Conservation (phyloP, 78 protist species). For the Dictyostelium purpureum region DNA sequence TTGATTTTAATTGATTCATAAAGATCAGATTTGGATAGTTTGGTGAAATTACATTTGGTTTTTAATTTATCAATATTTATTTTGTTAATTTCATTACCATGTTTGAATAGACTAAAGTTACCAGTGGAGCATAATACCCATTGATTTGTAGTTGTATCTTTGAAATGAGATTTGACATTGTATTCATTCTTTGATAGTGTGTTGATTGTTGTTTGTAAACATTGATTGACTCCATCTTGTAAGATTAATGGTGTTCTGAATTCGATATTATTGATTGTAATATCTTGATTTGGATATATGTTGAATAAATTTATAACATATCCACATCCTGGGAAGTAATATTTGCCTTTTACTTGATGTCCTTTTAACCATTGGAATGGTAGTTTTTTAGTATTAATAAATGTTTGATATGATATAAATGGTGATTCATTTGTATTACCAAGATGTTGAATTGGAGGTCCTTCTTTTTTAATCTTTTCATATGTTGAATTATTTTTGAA, state of each 20-base stretch:
- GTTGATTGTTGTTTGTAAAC: constrained; percentile 2
- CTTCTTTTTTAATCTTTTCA: not conserved
- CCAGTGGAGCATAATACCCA: not conserved
- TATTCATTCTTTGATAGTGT: constrained; percentile 14
- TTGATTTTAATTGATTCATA: not conserved
- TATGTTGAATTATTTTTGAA: not conserved
- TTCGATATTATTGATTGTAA: not conserved
- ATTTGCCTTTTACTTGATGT: not conserved
- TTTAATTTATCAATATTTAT: not conserved
- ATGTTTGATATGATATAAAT: not conserved
- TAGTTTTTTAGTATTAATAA: not conserved
- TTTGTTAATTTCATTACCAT: not conserved
- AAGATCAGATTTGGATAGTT: not conserved
- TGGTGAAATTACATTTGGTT: constrained; percentile 1
- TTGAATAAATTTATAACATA: constrained; percentile 14
- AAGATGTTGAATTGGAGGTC: not conserved
- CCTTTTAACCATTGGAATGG: constrained; percentile 30
- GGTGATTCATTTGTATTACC: constrained; percentile 1
- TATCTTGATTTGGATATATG: not conserved
- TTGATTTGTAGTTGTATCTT: not conserved
- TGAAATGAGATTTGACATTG: not conserved
- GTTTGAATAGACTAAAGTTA: not conserved
- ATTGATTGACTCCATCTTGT: constrained; percentile 12
- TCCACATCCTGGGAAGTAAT: constrained; percentile 13
- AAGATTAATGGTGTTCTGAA: constrained; percentile 26